phyloP scores from a whole-genome alignment of 176 grass and related monocot genomes.

The Aegilops bicornis region DNA sequence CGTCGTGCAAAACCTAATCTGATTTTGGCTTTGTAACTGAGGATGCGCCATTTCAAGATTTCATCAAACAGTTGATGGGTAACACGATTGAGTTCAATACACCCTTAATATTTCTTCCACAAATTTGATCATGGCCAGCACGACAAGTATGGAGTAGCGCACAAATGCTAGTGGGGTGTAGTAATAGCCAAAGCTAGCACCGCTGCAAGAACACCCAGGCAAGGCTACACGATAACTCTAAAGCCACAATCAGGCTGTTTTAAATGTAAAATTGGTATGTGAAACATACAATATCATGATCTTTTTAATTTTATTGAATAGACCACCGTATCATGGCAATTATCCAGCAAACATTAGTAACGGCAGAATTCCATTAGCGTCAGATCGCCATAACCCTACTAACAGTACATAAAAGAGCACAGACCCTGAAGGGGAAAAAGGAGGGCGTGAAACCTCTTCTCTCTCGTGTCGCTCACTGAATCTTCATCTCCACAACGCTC shows the following conservation, averaged over 20 bases:
- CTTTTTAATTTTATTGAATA: neutral
- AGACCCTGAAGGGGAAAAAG: neutral
- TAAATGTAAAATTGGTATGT: neutral
- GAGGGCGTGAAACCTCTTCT: constrained; percentile 19
- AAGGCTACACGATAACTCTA: neutral
- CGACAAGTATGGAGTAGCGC: neutral
- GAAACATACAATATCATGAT: neutral
- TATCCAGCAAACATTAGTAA: neutral
- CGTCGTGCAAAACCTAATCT: neutral
- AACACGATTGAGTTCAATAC: neutral
- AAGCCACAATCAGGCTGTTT: neutral
- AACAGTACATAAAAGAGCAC: neutral
- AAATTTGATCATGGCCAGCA: neutral
- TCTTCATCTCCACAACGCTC: constrained; percentile 75
- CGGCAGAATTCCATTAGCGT: neutral
- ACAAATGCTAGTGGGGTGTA: neutral
- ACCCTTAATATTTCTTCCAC: neutral
- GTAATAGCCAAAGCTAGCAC: no score
- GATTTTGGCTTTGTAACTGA: neutral
- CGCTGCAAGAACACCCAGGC: neutral
- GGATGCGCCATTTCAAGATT: neutral
- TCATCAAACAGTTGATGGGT: constrained; percentile 13
- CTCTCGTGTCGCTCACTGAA: constrained; percentile 29
- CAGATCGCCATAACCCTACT: neutral
- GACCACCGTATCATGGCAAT: neutral